Evolutionary conservation across 73 alveolate genomes (phyloP), one percentile per base, ranked within the genome.

Genomic region (Urostyla sp.): DNA sequence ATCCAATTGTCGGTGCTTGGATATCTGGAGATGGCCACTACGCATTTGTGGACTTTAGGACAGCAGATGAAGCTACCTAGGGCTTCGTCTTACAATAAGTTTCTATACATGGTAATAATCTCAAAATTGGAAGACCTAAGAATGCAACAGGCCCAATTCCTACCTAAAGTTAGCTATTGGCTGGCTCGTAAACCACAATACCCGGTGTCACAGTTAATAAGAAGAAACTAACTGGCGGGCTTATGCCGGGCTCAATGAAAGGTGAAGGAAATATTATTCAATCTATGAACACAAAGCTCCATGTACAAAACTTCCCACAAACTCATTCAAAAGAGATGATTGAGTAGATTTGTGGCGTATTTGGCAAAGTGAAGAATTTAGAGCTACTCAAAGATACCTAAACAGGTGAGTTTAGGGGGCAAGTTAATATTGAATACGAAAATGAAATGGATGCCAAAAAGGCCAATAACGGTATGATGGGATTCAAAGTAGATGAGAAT

Each of bases 11-110:
- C 7, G 80, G 91, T 27, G 92, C 97, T 0, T 94, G 98, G 97
- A 92, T 94, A 0, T 79, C 94, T 34, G 82, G 94, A 11, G 98
- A 94, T 92, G 98, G 98, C 0, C 97, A 94, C 75, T 94, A 90
- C 77, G 98, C 98, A 10, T 94, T 94, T 81, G 96, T 94, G 3
- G 98, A 94, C 75, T 94, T 94, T 58, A 84, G 97, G 72, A 82
- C 96, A 26, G 88, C 93, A 15, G 96, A 92, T 67, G 98, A 94
- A 75, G 97, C 98, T 0, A 93, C 91, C 37, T 58, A 72, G 49
- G 97, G 97, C 5, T 94, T 91, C 54, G 87, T 84, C 36, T 88
- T 94, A 26, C 82, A 91, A 34, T 79, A 81, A 67, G 79, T 81
- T 13, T 50, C 77, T 0, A 69, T 81, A 21, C 84, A 67, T 27